Evolutionary conservation across 2,329 filamentous ascomycete species (phyloP).

Genomic region (Ceratocystis destructans): DNA sequence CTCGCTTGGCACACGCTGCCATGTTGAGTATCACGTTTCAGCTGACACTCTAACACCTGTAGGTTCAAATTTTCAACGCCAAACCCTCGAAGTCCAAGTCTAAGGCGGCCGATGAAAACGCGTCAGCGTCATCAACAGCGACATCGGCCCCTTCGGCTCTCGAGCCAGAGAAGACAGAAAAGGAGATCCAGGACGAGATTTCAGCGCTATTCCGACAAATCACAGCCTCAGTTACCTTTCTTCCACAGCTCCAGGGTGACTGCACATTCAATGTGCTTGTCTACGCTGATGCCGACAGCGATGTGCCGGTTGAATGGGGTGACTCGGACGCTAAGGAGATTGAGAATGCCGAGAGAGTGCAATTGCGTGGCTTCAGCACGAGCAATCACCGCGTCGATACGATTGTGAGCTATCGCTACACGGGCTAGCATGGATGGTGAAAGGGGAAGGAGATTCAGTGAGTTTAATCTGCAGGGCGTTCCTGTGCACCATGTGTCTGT

Average conservation of each 20-base stretch:
- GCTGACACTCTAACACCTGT: background rate
- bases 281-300: slow-evolving; percentile 90
- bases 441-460: background rate
- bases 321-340: slow-evolving; percentile 98
- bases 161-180: slow-evolving; percentile 63
- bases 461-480: background rate
- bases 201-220: slow-evolving; percentile 96
- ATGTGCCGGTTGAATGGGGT: slow-evolving; percentile 96
- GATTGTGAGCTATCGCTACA: slow-evolving; percentile 62
- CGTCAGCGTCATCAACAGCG: slow-evolving; percentile 25
- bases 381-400: slow-evolving; percentile 90
- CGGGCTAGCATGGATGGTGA: slow-evolving; percentile 2
- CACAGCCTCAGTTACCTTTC: slow-evolving; percentile 90
- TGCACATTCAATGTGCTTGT: slow-evolving; percentile 98
- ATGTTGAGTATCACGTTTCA: background rate
- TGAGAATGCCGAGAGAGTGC: slow-evolving; percentile 82
- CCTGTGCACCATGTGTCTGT: background rate
- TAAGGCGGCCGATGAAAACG: slow-evolving; percentile 48
- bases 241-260: slow-evolving; percentile 76
- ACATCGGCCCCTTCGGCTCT: slow-evolving; percentile 22
- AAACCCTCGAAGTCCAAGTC: slow-evolving; percentile 35
- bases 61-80: slow-evolving; percentile 30
- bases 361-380: slow-evolving; percentile 90
- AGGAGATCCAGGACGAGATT: slow-evolving; percentile 90
- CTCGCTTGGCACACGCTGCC: background rate